These are phyloP conservation scores for Monosporascus sp. DNA, from an alignment of 2,329 filamentous ascomycete genomes.

Conservation along the genomic window DNA sequence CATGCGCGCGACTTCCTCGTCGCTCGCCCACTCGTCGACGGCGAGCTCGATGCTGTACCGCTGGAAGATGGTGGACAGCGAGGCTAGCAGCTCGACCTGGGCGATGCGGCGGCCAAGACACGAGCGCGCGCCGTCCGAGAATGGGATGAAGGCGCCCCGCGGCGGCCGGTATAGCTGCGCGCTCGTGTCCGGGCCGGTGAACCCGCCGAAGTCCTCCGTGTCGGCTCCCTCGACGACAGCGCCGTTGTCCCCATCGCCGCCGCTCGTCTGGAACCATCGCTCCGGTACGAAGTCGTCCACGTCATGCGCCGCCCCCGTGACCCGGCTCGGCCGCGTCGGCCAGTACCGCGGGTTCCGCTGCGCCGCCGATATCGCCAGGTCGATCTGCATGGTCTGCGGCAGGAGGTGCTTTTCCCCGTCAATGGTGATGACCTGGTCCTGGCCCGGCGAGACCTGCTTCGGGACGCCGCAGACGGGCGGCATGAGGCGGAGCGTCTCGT, in stretches of 20 bases:
- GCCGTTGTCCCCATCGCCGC: slow-evolving; percentile 4
- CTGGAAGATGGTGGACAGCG: slow-evolving; percentile 50
- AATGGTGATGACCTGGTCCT: slow-evolving; percentile 52
- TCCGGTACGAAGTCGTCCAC: slow-evolving; percentile 66
- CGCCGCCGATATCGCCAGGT: neutral
- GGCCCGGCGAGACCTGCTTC: slow-evolving; percentile 47
- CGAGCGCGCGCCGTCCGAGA: slow-evolving; percentile 52
- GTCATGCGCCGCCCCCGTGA: slow-evolving; percentile 44
- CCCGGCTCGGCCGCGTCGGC: slow-evolving; percentile 36
- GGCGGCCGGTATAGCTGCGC: slow-evolving; percentile 55
- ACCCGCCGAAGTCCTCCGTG: slow-evolving; percentile 53
- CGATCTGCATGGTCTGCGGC: neutral
- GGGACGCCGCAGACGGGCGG: slow-evolving; percentile 67
- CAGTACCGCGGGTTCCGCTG: slow-evolving; percentile 8
- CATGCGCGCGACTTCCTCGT: slow-evolving; percentile 51
- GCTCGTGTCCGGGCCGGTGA: slow-evolving; percentile 56
- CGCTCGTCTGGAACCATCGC: slow-evolving; percentile 56
- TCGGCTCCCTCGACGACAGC: slow-evolving; percentile 27
- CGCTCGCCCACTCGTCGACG: slow-evolving; percentile 53
- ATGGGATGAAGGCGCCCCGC: slow-evolving; percentile 53
- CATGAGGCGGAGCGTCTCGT: slow-evolving; percentile 67
- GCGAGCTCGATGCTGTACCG: slow-evolving; percentile 65
- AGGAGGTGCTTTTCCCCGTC: slow-evolving; percentile 35
- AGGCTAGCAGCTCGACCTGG: slow-evolving; percentile 53
- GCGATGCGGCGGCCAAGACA: slow-evolving; percentile 55